Base-by-base conservation (phyloP, 768 basidiomycete genomes). In the Pulveroboletus sp. region DNA sequence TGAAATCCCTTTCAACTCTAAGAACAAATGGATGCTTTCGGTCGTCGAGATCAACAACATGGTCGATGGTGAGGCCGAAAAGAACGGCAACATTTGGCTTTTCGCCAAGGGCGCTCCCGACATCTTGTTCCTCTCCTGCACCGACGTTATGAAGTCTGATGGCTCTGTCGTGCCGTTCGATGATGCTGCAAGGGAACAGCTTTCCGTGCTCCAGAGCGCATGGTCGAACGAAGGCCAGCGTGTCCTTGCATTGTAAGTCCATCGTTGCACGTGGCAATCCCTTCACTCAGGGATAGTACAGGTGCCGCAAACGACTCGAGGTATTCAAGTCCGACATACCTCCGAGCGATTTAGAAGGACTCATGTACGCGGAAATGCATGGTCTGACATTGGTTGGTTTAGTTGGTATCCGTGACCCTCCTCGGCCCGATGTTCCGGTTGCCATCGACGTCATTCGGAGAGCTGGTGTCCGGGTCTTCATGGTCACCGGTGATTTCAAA, bases 21-120 rank as follows among this genome's bases (percentile, higher is more conserved):
- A 73, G 57, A 78, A 79, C 55, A 83, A 82, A 60, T 82, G 73
- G 73, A 81, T 81, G 76, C 68, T 81, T 41, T 77, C 73, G 43
- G 66, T 78, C 45, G 55, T 71, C 1, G 42, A 63, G 11, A 31
- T 67, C 30, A 50, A 59, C 55, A 38, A 56, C 54, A 9, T 51
- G 44, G 40, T 40, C n/a, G 34, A 55, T 13, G 43, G 52, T 20
- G 39, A 55, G 2, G 43, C 51, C 36, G 42, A 57, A 47, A 47
- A 54, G 41, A 32, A 35, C 6, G 24, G 45, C 7, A 55, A 6
- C 29, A 58, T 51, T 0, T 63, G 74, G 62, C 63, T 82, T 49
- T 65, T 76, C 42, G 72, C 74, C 60, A 82, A 83, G 61, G 81
- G 81, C n/a, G 82, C 80, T 1, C 82, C 82, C 0, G 82, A 84